These are phyloP conservation scores for Cercophora sp. DNA, from an alignment of 495 filamentous ascomycete genomes.

Conservation along the genomic window DNA sequence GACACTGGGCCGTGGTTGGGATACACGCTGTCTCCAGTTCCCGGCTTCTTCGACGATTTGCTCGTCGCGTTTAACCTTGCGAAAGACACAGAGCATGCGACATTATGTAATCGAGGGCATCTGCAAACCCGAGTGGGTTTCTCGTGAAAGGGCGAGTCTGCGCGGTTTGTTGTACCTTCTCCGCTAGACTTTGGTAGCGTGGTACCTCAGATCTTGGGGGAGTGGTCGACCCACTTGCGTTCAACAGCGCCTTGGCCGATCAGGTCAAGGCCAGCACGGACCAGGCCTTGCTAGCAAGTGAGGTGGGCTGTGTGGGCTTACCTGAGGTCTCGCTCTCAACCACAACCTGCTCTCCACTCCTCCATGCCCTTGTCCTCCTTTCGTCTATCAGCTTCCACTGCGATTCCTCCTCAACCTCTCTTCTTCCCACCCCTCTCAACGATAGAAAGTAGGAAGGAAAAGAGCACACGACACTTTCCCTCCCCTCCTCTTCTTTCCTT, in stretches of 20 bases:
- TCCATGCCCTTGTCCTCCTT: constrained; percentile 20
- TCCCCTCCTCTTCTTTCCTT: constrained; percentile 28
- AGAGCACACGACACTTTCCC: constrained; percentile 34
- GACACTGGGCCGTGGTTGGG: too few relatives aligned
- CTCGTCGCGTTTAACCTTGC: too few relatives aligned
- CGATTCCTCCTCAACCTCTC: constrained; percentile 28
- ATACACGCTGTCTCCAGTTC: too few relatives aligned
- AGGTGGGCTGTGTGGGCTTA: constrained; percentile 5
- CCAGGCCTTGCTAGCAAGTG: too few relatives aligned
- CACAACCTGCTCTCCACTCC: constrained; percentile 10
- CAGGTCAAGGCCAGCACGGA: constrained; percentile 4
- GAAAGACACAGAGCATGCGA: background rate
- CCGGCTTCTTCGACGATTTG: too few relatives aligned
- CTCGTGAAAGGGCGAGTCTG: too few relatives aligned
- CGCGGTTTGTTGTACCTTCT: too few relatives aligned
- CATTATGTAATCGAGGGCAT: background rate
- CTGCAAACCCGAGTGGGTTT: too few relatives aligned
- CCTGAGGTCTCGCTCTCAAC: constrained; percentile 3
- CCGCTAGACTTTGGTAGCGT: background rate
- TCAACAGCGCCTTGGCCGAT: background rate
- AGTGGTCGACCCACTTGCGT: background rate
- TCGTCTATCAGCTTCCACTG: constrained; percentile 21
- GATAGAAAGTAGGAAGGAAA: constrained; percentile 30
- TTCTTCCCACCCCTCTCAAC: constrained; percentile 36
- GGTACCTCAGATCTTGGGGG: background rate